Evolutionary conservation across 495 filamentous ascomycete species (phyloP).

Genomic region (Tetracladium marchalianum): DNA sequence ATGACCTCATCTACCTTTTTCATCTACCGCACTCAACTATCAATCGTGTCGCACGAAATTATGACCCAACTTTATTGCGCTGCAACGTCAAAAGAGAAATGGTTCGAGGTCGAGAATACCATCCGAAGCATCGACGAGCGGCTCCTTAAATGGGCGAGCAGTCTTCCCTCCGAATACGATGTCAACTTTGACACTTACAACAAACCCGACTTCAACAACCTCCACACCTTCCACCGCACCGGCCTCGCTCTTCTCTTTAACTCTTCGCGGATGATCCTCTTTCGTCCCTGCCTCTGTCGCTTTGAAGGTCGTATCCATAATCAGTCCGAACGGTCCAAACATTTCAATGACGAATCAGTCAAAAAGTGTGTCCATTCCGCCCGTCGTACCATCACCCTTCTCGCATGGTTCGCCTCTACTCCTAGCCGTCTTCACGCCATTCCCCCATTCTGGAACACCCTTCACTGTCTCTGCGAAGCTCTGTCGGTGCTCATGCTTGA

Average conservation of each 20-base stretch:
- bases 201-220: conserved; percentile 22
- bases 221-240: conserved; percentile 13
- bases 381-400: conserved; percentile 39
- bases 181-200: conserved; percentile 22
- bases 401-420: conserved; percentile 35
- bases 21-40: conserved; percentile 37
- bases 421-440: conserved; percentile 31
- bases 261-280: conserved; percentile 49
- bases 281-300: conserved; percentile 50
- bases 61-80: conserved; percentile 50
- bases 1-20: conserved; percentile 35
- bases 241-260: conserved; percentile 45
- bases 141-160: conserved; percentile 43
- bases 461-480: conserved; percentile 56
- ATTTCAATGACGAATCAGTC: conserved; percentile 42
- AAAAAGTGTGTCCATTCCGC: conserved; percentile 49
- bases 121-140: conserved; percentile 42
- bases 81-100: conserved; percentile 40
- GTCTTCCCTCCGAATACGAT: conserved; percentile 41
- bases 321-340: conserved; percentile 31
- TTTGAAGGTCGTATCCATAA: conserved; percentile 35
- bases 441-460: conserved; percentile 52
- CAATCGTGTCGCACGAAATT: conserved; percentile 43
- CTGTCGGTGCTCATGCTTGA: conserved; percentile 49
- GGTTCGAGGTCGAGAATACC: conserved; percentile 48